These are phyloP conservation scores for Pseudocercospora fuligena DNA, from an alignment of 2,329 filamentous ascomycete genomes.

Conservation along the genomic window DNA sequence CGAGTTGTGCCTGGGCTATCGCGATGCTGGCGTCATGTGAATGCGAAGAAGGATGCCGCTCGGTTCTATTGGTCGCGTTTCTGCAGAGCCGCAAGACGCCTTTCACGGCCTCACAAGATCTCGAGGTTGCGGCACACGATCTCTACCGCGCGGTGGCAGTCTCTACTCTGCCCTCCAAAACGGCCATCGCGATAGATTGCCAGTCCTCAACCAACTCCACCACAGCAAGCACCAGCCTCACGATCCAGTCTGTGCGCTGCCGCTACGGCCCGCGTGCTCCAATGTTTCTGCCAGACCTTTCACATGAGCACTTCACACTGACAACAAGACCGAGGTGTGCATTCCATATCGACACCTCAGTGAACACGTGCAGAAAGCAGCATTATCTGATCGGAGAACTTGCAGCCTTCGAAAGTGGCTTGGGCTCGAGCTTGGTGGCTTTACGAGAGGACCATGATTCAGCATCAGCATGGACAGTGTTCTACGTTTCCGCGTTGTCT, in stretches of 20 bases:
- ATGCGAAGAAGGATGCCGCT: conserved; percentile 11
- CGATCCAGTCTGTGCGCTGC: neutral
- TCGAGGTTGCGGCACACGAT: neutral
- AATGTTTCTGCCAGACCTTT: neutral
- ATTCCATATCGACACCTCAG: neutral
- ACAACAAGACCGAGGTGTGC: neutral
- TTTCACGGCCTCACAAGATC: neutral
- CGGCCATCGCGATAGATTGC: neutral
- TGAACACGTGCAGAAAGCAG: neutral
- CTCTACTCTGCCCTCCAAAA: neutral
- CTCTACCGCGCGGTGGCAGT: conserved; percentile 1
- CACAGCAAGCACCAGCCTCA: conserved; percentile 1
- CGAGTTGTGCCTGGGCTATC: conserved; percentile 8
- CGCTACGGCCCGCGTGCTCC: neutral
- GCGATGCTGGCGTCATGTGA: conserved; percentile 14
- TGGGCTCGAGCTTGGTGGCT: neutral
- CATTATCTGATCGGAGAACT: neutral
- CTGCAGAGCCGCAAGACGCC: neutral
- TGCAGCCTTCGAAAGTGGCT: neutral
- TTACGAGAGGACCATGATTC: neutral
- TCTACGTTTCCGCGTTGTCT: neutral
- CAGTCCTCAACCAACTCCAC: neutral
- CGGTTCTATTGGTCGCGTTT: conserved; percentile 5
- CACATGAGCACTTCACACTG: neutral
- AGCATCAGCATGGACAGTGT: neutral